Percentiles rank a stretch among this genome's conserved stretches.
These are phyloP conservation scores for Cyberlindnera samutprakarnensis DNA, from an alignment of 805 yeast species.

Conservation along the genomic window DNA sequence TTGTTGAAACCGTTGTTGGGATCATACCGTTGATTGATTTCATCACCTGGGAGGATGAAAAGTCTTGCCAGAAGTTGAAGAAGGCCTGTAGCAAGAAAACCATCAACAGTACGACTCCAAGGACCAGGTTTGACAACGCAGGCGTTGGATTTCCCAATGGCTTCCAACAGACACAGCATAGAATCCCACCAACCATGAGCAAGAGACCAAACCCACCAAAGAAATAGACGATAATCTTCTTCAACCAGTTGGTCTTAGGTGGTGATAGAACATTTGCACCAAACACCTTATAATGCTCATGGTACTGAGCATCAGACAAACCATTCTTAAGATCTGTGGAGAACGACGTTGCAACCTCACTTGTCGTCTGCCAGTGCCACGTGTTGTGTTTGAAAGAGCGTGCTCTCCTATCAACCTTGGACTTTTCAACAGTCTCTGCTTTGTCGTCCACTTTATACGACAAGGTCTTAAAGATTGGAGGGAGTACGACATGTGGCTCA, in stretches of 20 bases:
- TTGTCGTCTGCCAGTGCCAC: slow-evolving; percentile 26
- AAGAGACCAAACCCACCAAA: slow-evolving; percentile 44
- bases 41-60: slow-evolving; percentile 40
- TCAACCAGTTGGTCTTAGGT: slow-evolving; percentile 27
- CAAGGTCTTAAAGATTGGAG: slow-evolving; percentile 30
- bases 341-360: slow-evolving; percentile 20
- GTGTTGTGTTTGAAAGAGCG: slow-evolving; percentile 22
- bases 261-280: slow-evolving; percentile 33
- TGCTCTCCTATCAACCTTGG: slow-evolving; percentile 13
- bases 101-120: slow-evolving; percentile 33
- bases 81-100: slow-evolving; percentile 36
- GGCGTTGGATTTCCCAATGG: slow-evolving; percentile 40
- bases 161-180: slow-evolving; percentile 37
- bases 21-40: slow-evolving; percentile 37
- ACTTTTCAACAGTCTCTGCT: slow-evolving; percentile 2
- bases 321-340: slow-evolving; percentile 20
- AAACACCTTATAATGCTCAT: slow-evolving; percentile 10
- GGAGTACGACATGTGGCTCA: slow-evolving; percentile 26
- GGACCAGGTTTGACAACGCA: slow-evolving; percentile 33
- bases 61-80: slow-evolving; percentile 41
- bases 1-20: slow-evolving; percentile 30
- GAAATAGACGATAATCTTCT: slow-evolving; percentile 30
- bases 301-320: slow-evolving; percentile 12
- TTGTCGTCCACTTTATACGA: slow-evolving; percentile 29
- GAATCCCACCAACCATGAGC: slow-evolving; percentile 33